phyloP scores from a whole-genome alignment of 306 rosid genomes.

The Vigna radiata region DNA sequence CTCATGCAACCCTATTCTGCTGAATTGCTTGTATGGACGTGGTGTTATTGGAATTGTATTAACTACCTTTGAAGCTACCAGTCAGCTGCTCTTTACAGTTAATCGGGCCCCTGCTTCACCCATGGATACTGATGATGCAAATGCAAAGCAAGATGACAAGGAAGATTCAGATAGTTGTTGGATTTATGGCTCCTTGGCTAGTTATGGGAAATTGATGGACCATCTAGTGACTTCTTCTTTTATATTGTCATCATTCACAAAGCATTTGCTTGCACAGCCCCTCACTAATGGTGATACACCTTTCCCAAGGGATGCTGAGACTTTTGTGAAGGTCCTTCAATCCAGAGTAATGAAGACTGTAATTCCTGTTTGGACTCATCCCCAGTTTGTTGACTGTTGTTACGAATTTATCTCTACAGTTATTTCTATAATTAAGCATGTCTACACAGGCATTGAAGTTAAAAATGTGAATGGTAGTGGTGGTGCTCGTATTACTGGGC shows the following conservation, averaged over 20 bases:
- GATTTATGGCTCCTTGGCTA: conserved; percentile 92
- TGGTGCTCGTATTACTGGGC: conserved; percentile 78
- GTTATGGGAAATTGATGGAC: conserved; percentile 95
- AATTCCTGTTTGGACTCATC: conserved; percentile 97
- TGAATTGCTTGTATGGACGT: conserved; percentile 90
- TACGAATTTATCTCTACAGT: conserved; percentile 81
- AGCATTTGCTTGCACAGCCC: conserved; percentile 90
- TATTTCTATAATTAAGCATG: conserved; percentile 83
- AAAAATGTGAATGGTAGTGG: conserved; percentile 69
- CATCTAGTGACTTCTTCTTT: conserved; percentile 95
- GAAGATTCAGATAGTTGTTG: conserved; percentile 82
- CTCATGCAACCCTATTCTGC: conserved; percentile 88
- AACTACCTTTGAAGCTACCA: conserved; percentile 99
- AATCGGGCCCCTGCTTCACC: conserved; percentile 88
- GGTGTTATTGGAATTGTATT: conserved; percentile 87
- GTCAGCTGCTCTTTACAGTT: conserved; percentile 86
- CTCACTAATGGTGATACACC: conserved; percentile 66
- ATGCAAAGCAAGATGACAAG: conserved; percentile 72
- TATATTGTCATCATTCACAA: conserved; percentile 84
- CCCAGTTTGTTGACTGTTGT: conserved; percentile 89
- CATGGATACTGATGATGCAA: conserved; percentile 93
- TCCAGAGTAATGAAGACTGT: conserved; percentile 93
- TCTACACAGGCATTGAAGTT: conserved; percentile 93
- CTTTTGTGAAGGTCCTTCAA: conserved; percentile 94
- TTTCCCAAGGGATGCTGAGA: conserved; percentile 91